A percentile compares a stretch with the other conserved stretches of the same genome.
Conservation (phyloP, 2,329 filamentous ascomycete genomes). For the Ophiosphaerella korrae region DNA sequence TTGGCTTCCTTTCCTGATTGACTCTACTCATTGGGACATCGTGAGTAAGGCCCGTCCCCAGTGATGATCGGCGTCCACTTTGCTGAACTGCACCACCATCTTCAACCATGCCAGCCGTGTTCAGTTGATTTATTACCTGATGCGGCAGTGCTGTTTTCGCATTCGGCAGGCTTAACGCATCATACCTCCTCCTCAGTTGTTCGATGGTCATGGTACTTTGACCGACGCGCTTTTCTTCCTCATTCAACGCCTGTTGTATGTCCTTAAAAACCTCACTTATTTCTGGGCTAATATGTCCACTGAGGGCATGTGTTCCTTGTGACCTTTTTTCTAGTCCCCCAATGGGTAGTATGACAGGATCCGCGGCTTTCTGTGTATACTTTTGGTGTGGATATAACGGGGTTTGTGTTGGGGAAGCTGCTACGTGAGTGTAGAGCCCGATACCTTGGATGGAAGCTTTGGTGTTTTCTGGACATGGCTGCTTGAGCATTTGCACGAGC, state of each 20-base stretch:
- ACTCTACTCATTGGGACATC: too few relatives aligned
- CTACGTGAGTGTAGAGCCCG: constrained; percentile 35
- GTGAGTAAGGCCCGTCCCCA: too few relatives aligned
- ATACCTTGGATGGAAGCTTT: constrained; percentile 24
- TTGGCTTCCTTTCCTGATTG: too few relatives aligned
- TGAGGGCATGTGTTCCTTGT: too few relatives aligned
- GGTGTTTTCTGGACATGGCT: not conserved
- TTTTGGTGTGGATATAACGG: not conserved
- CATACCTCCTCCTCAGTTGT: not conserved
- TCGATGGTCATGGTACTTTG: not conserved
- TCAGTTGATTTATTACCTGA: too few relatives aligned
- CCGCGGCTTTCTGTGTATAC: not conserved
- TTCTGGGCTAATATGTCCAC: not conserved
- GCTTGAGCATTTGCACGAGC: constrained; percentile 18
- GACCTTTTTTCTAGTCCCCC: not conserved
- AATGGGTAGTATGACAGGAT: constrained; percentile 6
- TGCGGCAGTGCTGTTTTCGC: too few relatives aligned
- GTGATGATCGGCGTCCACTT: too few relatives aligned
- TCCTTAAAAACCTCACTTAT: not conserved
- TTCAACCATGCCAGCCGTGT: too few relatives aligned
- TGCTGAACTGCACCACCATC: too few relatives aligned
- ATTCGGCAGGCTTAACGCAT: not conserved
- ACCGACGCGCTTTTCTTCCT: not conserved
- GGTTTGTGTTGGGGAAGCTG: not conserved
- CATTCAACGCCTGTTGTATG: not conserved